phyloP scores from a whole-genome alignment of 2,329 filamentous ascomycete species.

The Lithohypha guttulata region DNA sequence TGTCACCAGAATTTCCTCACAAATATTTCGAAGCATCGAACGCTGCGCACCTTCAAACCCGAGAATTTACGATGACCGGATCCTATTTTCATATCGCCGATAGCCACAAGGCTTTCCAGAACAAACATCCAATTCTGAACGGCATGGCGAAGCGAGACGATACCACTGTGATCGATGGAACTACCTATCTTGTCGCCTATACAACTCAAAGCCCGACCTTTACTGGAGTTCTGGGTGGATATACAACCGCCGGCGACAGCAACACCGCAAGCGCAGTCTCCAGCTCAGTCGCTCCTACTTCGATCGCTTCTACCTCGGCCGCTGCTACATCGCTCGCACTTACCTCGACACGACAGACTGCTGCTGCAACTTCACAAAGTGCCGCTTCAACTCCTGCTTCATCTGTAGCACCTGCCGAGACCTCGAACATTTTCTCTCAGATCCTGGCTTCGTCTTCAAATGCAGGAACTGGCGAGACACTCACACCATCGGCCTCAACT shows the following conservation, averaged over 20 bases:
- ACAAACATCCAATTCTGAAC: conserved; percentile 13
- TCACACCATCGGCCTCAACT: conserved; percentile 7
- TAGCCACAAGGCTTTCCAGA: conserved; percentile 8
- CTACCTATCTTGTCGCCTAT: conserved; percentile 34
- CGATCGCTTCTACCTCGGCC: conserved; percentile 5
- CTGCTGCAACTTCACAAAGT: conserved; percentile 11
- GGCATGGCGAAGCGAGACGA: conserved; percentile 16
- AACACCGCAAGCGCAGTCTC: conserved; percentile 7
- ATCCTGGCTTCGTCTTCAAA: not conserved
- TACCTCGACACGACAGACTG: conserved; percentile 12
- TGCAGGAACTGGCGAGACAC: not conserved
- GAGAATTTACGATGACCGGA: not conserved
- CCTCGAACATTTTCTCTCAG: conserved; percentile 1
- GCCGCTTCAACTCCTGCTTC: conserved; percentile 12
- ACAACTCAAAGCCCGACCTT: conserved; percentile 45
- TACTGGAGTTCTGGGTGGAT: conserved; percentile 39
- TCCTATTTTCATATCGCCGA: not conserved
- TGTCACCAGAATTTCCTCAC: conserved; percentile 5
- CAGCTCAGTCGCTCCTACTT: conserved; percentile 5
- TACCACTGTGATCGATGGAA: conserved; percentile 15
- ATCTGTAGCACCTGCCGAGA: conserved; percentile 10
- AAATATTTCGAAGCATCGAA: not conserved
- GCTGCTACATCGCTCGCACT: conserved; percentile 8
- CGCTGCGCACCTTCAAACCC: too few relatives aligned
- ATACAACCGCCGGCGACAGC: conserved; percentile 27